phyloP scores from a whole-genome alignment of 805 yeast species.

The Yarrowia keelungensis region DNA sequence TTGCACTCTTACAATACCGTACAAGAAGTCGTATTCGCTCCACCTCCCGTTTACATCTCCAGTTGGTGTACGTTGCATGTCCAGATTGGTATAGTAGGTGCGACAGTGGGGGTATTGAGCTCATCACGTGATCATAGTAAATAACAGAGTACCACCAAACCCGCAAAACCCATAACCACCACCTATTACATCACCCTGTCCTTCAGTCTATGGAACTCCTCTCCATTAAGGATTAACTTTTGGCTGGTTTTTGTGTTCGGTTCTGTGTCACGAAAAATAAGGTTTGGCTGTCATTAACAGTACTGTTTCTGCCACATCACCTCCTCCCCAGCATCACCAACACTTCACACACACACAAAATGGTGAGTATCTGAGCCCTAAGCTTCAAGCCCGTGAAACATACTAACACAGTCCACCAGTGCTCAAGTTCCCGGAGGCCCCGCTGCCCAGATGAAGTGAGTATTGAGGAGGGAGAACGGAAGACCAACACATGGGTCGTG shows the following conservation, averaged over 20 bases:
- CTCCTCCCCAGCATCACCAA: constrained; percentile 23
- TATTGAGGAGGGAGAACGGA: not conserved
- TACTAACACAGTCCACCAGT: constrained; percentile 37
- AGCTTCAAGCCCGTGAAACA: not conserved
- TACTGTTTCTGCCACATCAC: constrained; percentile 32
- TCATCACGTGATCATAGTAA: no score
- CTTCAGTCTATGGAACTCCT: no score
- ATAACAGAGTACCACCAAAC: no score
- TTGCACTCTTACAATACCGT: no score
- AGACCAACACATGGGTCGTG: no score
- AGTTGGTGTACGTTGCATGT: no score
- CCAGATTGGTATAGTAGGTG: no score
- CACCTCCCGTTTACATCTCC: no score
- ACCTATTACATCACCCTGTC: no score
- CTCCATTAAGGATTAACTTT: not conserved
- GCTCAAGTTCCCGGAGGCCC: constrained; percentile 39
- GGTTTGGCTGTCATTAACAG: constrained; percentile 20
- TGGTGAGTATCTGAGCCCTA: constrained; percentile 6
- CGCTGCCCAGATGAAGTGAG: constrained; percentile 39
- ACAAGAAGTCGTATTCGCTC: no score
- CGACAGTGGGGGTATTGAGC: no score
- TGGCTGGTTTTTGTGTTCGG: not conserved
- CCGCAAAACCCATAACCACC: no score
- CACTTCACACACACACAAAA: constrained; percentile 24
- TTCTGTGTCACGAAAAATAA: not conserved